These are phyloP conservation scores for Ampelomyces quisqualis DNA, from an alignment of 2,329 filamentous ascomycete species.

Conservation along the genomic window DNA sequence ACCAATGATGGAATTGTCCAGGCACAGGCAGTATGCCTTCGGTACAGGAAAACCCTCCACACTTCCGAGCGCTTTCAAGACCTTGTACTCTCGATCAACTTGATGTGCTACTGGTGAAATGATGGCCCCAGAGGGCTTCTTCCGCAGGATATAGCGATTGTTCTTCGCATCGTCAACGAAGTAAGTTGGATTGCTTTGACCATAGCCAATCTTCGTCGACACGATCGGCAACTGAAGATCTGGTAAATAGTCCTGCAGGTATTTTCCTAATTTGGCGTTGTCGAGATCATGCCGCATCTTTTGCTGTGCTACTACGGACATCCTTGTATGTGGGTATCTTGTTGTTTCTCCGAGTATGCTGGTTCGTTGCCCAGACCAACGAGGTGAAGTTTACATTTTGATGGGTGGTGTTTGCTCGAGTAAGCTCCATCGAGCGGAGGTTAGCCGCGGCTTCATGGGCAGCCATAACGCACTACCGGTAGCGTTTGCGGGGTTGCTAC, in stretches of 20 bases:
- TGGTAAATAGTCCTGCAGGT: slow-evolving; percentile 31
- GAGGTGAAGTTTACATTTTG: neutral
- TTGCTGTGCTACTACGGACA: slow-evolving; percentile 17
- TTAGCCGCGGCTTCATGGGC: slow-evolving; percentile 24
- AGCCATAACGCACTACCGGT: slow-evolving; percentile 4
- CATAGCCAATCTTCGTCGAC: slow-evolving; percentile 78
- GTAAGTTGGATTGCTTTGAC: slow-evolving; percentile 96
- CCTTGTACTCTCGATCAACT: slow-evolving; percentile 89
- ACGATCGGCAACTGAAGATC: slow-evolving; percentile 27
- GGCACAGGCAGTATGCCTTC: slow-evolving; percentile 78
- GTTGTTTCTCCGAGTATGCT: neutral
- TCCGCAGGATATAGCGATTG: slow-evolving; percentile 79
- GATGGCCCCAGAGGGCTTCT: slow-evolving; percentile 90
- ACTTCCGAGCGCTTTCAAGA: slow-evolving; percentile 73
- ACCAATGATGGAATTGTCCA: slow-evolving; percentile 74
- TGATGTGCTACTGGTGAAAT: slow-evolving; percentile 91
- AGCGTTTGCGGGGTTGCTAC: slow-evolving; percentile 13
- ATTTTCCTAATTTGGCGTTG: slow-evolving; percentile 31
- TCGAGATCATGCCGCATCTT: slow-evolving; percentile 33
- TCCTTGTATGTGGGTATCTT: slow-evolving; percentile 1
- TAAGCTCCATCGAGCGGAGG: slow-evolving; percentile 15
- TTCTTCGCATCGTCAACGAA: slow-evolving; percentile 70
- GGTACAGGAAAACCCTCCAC: slow-evolving; percentile 83
- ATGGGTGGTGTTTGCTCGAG: slow-evolving; percentile 3
- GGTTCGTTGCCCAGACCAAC: neutral